These are phyloP conservation scores for Wolfiporia cocos DNA, from an alignment of 1,284 basidiomycete species.

Conservation along the genomic window DNA sequence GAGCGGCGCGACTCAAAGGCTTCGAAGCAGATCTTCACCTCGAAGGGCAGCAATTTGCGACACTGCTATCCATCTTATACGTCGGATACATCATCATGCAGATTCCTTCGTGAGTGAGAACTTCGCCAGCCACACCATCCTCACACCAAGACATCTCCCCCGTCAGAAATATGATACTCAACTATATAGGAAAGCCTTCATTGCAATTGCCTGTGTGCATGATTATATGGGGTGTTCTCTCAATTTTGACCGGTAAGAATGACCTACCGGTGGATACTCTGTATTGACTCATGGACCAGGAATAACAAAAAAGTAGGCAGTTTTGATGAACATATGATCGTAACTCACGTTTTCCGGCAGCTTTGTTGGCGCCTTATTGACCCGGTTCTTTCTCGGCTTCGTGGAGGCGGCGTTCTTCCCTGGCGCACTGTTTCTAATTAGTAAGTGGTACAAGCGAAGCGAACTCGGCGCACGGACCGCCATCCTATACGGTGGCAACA, in stretches of 20 bases:
- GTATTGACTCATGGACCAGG: slow-evolving; percentile 29
- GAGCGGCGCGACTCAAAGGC: slow-evolving; percentile 62
- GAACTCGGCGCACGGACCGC: slow-evolving; percentile 72
- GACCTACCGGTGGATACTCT: neutral
- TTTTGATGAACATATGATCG: no score
- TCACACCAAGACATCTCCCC: no score
- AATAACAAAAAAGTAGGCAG: slow-evolving; percentile 45
- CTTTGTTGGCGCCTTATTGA: slow-evolving; percentile 64
- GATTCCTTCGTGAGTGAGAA: slow-evolving; percentile 56
- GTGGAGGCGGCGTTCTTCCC: slow-evolving; percentile 75
- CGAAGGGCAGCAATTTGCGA: slow-evolving; percentile 61
- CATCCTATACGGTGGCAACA: slow-evolving; percentile 63
- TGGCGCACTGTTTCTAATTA: slow-evolving; percentile 56
- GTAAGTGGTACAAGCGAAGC: slow-evolving; percentile 66
- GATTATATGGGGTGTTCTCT: slow-evolving; percentile 67
- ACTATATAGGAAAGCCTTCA: slow-evolving; percentile 67
- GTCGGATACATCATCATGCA: slow-evolving; percentile 80
- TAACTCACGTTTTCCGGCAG: slow-evolving; percentile 28
- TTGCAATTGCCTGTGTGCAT: slow-evolving; percentile 70
- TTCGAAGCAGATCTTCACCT: slow-evolving; percentile 67
- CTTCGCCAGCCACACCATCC: no score
- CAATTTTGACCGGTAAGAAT: slow-evolving; percentile 46
- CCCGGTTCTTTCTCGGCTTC: slow-evolving; percentile 71
- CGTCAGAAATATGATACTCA: slow-evolving; percentile 73
- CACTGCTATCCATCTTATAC: slow-evolving; percentile 69